phyloP scores from a whole-genome alignment of 495 filamentous ascomycete species.

The Penicillium longicatenatum region DNA sequence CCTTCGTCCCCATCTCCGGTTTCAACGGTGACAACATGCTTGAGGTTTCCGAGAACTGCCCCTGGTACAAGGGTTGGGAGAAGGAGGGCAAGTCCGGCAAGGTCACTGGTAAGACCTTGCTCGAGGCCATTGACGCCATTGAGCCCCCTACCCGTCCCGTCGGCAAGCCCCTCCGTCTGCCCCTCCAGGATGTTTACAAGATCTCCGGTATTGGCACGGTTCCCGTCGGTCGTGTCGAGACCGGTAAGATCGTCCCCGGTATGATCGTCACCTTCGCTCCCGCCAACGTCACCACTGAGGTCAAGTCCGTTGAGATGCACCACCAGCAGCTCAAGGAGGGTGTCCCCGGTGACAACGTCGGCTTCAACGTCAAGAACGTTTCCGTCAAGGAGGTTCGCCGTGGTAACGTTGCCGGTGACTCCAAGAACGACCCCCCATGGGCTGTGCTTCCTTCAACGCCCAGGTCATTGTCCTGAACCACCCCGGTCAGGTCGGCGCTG shows the following conservation, averaged over 20 bases:
- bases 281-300: conserved; percentile 99
- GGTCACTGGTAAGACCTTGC: conserved; percentile 91
- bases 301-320: conserved; percentile 99
- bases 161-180: conserved; percentile 97
- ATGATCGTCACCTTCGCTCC: conserved; percentile 92
- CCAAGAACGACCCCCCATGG: conserved; percentile 98
- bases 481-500: conserved; percentile 98
- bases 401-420: conserved; percentile 99
- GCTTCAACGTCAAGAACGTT: conserved; percentile 99
- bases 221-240: conserved; percentile 99
- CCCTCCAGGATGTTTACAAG: conserved; percentile 99
- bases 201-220: conserved; percentile 99
- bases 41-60: conserved; percentile 86
- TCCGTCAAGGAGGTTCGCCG: conserved; percentile 99
- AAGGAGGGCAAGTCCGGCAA: conserved; percentile 97
- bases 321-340: conserved; percentile 98
- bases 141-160: conserved; percentile 80
- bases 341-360: conserved; percentile 98
- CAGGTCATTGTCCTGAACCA: conserved; percentile 99
- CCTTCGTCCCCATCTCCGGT: conserved; percentile 99
- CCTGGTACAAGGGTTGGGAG: conserved; percentile 99
- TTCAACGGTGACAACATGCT: conserved; percentile 99
- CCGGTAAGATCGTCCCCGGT: conserved; percentile 94
- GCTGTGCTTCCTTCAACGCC: conserved; percentile 91
- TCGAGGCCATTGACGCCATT: conserved; percentile 98